Percentiles rank a stretch among this genome's conserved stretches.
phyloP scores from a whole-genome alignment of 495 filamentous ascomycete species.

The Lasiosphaeria hispida region DNA sequence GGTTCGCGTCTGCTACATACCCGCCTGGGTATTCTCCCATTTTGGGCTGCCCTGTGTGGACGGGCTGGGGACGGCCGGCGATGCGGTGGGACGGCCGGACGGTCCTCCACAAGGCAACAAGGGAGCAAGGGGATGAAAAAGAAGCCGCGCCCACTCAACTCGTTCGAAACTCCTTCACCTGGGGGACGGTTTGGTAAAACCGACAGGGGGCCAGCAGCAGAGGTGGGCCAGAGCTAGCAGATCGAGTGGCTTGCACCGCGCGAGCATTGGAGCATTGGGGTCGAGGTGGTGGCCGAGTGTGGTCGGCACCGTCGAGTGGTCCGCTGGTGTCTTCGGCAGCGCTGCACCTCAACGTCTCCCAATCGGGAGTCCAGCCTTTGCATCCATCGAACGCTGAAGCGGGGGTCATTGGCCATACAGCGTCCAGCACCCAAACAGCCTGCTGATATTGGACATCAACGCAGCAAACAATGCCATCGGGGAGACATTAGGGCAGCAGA shows the following conservation, averaged over 20 bases:
- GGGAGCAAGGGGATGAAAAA: not conserved
- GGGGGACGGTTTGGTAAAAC: constrained; percentile 16
- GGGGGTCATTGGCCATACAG: constrained; percentile 40
- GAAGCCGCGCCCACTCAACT: constrained; percentile 10
- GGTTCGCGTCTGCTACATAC: constrained; percentile 19
- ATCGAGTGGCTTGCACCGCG: constrained; percentile 16
- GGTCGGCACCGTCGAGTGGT: too few relatives aligned
- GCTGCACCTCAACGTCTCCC: constrained; percentile 20
- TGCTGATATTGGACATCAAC: constrained; percentile 49
- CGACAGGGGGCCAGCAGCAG: constrained; percentile 8
- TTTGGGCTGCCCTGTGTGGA: constrained; percentile 10
- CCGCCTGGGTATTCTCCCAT: constrained; percentile 18
- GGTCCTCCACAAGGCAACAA: not conserved
- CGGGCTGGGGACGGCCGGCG: not conserved
- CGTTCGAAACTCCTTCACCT: not conserved
- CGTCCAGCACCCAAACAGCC: constrained; percentile 31
- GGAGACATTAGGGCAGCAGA: constrained; percentile 39
- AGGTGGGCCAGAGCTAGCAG: constrained; percentile 8
- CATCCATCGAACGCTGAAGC: constrained; percentile 33
- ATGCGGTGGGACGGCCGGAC: not conserved
- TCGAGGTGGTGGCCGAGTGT: too few relatives aligned
- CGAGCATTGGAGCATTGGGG: constrained; percentile 11
- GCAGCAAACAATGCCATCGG: constrained; percentile 34
- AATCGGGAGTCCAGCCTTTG: constrained; percentile 38
- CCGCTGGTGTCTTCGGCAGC: constrained; percentile 6